Evolutionary conservation across 176 grass and related monocot species (phyloP), one percentile per base, ranked within the genome.

Genomic region (Oryza coarctata): DNA sequence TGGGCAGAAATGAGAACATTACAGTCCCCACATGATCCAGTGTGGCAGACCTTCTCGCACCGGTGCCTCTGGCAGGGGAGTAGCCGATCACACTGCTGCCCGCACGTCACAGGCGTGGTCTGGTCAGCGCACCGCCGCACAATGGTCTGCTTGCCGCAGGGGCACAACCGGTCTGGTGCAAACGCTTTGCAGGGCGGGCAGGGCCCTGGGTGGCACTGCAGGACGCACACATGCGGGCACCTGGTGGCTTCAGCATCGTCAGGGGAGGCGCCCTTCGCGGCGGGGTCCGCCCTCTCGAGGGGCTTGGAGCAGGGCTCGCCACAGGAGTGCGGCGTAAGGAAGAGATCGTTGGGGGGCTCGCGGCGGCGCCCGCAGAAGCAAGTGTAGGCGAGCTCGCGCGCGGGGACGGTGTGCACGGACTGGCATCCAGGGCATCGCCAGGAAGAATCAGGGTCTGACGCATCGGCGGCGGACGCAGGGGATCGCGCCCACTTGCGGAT

Each of bases 131-230:
- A 98, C 3, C 95, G 61, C 32, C 95, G 70, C 38, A 83, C 85
- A 0, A 98, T 87, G 3, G 86, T 88, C 70, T 89, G 86, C 79
- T 98, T 98, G 17, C 95, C 92, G 4, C 95, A 98, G 0, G 95
- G 92, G 57, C 95, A 98, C 0, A 64, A 82, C n/a, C 82, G 75
- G 12, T 88, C 79, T 4, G 88, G 92, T 1, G 95, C 92, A 31
- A 98, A 98, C 5, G 90, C 86, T 74, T 98, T 98, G 86, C 95
- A 98, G n/a, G 95, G 92, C 7, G 95, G 95, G 63, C 95, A 98
- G 0, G 95, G 95, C 15, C 95, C 95, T 0, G 92, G 95, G 40
- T 98, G 95, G 76, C 95, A 98, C 82, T 98, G 95, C 33, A 98
- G 88, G 52, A 98, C 95, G 7, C 95, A 98, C 12, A 91, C 82